phyloP scores from a whole-genome alignment of 2,329 filamentous ascomycete species.

The Curvularia spicifera region DNA sequence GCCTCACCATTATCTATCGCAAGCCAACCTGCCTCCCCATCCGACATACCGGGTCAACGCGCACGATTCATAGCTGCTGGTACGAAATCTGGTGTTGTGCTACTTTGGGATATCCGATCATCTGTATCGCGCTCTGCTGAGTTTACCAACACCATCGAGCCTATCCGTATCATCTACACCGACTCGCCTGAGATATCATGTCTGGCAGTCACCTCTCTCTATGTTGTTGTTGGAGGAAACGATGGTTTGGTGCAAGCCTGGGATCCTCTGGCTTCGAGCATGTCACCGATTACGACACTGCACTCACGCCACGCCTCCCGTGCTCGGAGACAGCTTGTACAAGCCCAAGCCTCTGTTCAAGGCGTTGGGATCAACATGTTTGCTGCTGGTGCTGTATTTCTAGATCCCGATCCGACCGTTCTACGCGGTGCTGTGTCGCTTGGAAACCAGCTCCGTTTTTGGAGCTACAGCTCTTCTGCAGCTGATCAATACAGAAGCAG shows the following conservation, averaged over 20 bases:
- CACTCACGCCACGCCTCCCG: slow-evolving; percentile 84
- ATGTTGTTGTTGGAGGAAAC: slow-evolving; percentile 89
- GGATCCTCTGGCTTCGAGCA: slow-evolving; percentile 87
- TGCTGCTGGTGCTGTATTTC: slow-evolving; percentile 79
- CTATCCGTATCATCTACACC: slow-evolving; percentile 83
- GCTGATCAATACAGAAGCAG: slow-evolving; percentile 75
- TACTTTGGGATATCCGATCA: slow-evolving; percentile 85
- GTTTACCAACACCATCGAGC: slow-evolving; percentile 66
- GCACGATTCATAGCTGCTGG: slow-evolving; percentile 82
- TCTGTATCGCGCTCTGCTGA: slow-evolving; percentile 61
- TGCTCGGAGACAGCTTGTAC: slow-evolving; percentile 75
- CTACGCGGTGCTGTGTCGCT: slow-evolving; percentile 87
- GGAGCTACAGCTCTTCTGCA: slow-evolving; percentile 86
- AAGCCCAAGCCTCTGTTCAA: slow-evolving; percentile 70
- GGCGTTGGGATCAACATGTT: slow-evolving; percentile 77
- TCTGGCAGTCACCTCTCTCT: slow-evolving; percentile 81
- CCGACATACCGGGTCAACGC: slow-evolving; percentile 82
- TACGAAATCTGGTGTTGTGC: slow-evolving; percentile 75
- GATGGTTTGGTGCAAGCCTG: slow-evolving; percentile 95
- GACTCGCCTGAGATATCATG: slow-evolving; percentile 88
- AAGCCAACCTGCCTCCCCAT: slow-evolving; percentile 51
- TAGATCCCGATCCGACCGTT: slow-evolving; percentile 86
- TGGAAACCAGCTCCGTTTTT: slow-evolving; percentile 86
- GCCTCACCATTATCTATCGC: slow-evolving; percentile 61
- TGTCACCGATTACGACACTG: slow-evolving; percentile 80